These are phyloP conservation scores for Globisporangium polare DNA, from an alignment of 352 stramenopile genomes.

Conservation along the genomic window DNA sequence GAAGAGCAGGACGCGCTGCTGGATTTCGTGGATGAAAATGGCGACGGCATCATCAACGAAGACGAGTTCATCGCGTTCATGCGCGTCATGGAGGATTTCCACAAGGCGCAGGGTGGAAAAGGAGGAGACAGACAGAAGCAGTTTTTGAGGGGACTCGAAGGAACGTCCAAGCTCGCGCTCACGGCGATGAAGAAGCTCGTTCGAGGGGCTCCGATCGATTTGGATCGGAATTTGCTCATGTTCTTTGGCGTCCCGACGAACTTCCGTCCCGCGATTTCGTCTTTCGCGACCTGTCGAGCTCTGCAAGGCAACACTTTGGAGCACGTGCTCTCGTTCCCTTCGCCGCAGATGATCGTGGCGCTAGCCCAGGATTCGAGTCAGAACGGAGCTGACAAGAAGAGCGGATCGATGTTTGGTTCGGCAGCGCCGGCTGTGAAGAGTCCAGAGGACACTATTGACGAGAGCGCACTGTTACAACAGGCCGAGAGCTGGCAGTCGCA, in stretches of 20 bases:
- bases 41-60: conserved; percentile 58
- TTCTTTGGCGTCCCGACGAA: conserved; percentile 80
- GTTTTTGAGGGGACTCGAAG: conserved; percentile 40
- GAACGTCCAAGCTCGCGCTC: conserved; percentile 40
- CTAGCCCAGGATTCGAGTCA: conserved; percentile 34
- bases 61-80: conserved; percentile 77
- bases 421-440: neutral
- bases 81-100: conserved; percentile 54
- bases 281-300: conserved; percentile 35
- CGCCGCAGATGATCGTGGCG: conserved; percentile 54
- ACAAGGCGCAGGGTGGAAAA: conserved; percentile 31
- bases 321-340: conserved; percentile 67
- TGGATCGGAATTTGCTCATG: conserved; percentile 66
- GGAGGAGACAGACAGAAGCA: conserved; percentile 23
- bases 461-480: conserved; percentile 43
- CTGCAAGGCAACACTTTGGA: conserved; percentile 62
- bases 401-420: conserved; percentile 24
- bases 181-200: conserved; percentile 80
- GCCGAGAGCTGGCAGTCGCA: conserved; percentile 51
- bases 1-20: conserved; percentile 70
- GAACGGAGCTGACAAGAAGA: conserved; percentile 24
- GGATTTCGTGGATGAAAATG: conserved; percentile 63
- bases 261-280: conserved; percentile 66
- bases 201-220: conserved; percentile 54
- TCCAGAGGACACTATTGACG: conserved; percentile 25